phyloP scores from a whole-genome alignment of 768 basidiomycete genomes.

The Cystobasidiopsis lactophilus region DNA sequence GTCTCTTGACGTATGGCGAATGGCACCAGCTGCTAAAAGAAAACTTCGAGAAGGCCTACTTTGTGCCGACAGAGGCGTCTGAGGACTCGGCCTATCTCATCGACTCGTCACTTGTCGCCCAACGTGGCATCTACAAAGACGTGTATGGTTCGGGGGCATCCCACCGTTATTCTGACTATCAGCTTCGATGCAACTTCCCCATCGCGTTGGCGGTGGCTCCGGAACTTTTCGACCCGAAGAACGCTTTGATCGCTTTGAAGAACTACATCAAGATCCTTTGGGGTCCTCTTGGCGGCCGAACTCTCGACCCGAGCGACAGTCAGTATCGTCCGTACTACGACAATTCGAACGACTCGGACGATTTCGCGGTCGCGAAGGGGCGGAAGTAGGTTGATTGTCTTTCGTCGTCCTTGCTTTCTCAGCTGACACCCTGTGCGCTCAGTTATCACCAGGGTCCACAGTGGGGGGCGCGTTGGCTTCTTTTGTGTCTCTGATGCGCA shows the following conservation, averaged over 20 bases:
- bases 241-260: constrained; percentile 55
- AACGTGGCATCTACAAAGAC: constrained; percentile 95
- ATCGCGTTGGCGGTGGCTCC: constrained; percentile 95
- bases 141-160: constrained; percentile 71
- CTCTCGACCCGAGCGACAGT: constrained; percentile 62
- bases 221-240: constrained; percentile 62
- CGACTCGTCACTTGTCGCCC: constrained; percentile 48
- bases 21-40: constrained; percentile 66
- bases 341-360: constrained; percentile 76
- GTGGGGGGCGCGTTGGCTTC: too few species aligned
- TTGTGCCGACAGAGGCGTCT: constrained; percentile 57
- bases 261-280: constrained; percentile 61
- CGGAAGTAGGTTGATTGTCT: constrained; percentile 40
- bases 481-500: too few species aligned
- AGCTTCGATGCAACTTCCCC: constrained; percentile 32
- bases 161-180: constrained; percentile 93
- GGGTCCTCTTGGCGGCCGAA: constrained; percentile 90
- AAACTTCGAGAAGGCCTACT: constrained; percentile 78
- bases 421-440: not conserved
- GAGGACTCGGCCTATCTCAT: constrained; percentile 52
- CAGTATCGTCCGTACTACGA: constrained; percentile 61
- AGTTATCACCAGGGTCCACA: constrained; percentile 14
- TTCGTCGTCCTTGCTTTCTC: not conserved
- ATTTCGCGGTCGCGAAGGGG: constrained; percentile 68
- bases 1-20: constrained; percentile 61